phyloP scores from a whole-genome alignment of 345 rosid species.

The Brassica nigra region DNA sequence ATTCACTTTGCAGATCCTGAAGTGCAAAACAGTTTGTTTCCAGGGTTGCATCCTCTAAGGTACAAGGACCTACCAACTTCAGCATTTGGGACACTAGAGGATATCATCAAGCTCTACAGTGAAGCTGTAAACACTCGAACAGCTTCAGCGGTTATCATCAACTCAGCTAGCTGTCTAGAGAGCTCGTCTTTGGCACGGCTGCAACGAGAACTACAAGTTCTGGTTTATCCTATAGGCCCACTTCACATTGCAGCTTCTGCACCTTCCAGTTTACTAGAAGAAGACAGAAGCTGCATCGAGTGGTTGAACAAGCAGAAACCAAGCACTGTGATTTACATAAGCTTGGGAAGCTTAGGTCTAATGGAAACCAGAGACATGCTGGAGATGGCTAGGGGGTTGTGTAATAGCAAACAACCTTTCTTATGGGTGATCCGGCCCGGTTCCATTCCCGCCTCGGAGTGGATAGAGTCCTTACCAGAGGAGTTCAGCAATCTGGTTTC shows the following conservation, averaged over 20 bases:
- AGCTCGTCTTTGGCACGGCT: slow-evolving; percentile 32
- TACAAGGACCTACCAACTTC: slow-evolving; percentile 43
- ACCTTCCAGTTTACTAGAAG: slow-evolving; percentile 42
- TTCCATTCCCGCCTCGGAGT: slow-evolving; percentile 24
- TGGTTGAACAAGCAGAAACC: slow-evolving; percentile 53
- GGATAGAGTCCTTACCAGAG: slow-evolving; percentile 42
- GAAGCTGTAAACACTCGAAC: slow-evolving; percentile 28
- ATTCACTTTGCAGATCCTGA: not conserved
- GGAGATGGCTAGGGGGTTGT: slow-evolving; percentile 49
- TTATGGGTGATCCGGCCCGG: slow-evolving; percentile 54
- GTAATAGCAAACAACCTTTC: slow-evolving; percentile 48
- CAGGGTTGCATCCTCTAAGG: slow-evolving; percentile 40
- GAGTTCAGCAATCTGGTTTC: slow-evolving; percentile 34
- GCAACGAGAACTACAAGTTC: slow-evolving; percentile 32
- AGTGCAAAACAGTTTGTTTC: slow-evolving; percentile 25
- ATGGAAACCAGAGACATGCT: slow-evolving; percentile 30
- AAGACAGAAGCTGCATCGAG: slow-evolving; percentile 48
- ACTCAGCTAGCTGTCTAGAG: slow-evolving; percentile 38
- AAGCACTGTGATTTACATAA: slow-evolving; percentile 56
- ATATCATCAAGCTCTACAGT: slow-evolving; percentile 22
- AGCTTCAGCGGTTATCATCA: slow-evolving; percentile 39
- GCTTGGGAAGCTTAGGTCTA: slow-evolving; percentile 61
- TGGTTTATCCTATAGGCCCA: slow-evolving; percentile 42
- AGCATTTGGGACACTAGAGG: slow-evolving; percentile 33
- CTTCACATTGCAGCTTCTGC: slow-evolving; percentile 36